Base-by-base conservation (phyloP, 257 asterid species). In the Fraxinus pennsylvanica region DNA sequence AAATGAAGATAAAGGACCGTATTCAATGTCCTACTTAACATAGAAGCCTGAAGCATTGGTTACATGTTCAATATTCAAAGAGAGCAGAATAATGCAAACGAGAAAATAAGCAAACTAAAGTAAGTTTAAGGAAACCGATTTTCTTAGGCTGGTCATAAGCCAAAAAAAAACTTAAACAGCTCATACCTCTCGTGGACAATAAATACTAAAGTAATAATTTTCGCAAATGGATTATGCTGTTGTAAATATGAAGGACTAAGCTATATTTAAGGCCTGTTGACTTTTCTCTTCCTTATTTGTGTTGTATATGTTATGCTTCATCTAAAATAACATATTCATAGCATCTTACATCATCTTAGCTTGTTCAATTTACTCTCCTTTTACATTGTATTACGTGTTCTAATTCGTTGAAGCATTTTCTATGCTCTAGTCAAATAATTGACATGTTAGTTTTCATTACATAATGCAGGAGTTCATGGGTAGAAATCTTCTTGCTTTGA, bases 381-480 rank as follows among this genome's bases (percentile, higher is more conserved):
- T 19, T 68, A 13, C 66, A 63, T 75, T 43, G 52, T 33, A 13
- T 17, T 71, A 22, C 50, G 2, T 10, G 30, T 38, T 35, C 50
- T 22, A n/a, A 71, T 71, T 71, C 15, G 0, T 22, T 47, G 29
- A 13, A 71, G 33, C 35, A 39, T 76, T 71, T 36, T 65, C 35
- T 66, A 45, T 43, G 47, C 52, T 59, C 3, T 27, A 30, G 59
- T 66, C 36, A 33, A 74, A 54, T 78, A 19, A 14, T 69, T 59
- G 75, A 79, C 61, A 78, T 65, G 4, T 47, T 68, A 65, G 35
- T 73, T 78, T 59, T 12, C 63, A 63, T 57, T 65, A 70, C 69
- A 38, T 70, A 29, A 68, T 83, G 87, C 88, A 95, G 98, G 99
- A 95, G 84, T 95, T 95, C 91, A 93, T 95, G 99, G 99, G 99